Percentiles rank a stretch among this genome's conserved stretches.
phyloP scores from a whole-genome alignment of 2,329 filamentous ascomycete genomes.

The Aspergillus tamarii region DNA sequence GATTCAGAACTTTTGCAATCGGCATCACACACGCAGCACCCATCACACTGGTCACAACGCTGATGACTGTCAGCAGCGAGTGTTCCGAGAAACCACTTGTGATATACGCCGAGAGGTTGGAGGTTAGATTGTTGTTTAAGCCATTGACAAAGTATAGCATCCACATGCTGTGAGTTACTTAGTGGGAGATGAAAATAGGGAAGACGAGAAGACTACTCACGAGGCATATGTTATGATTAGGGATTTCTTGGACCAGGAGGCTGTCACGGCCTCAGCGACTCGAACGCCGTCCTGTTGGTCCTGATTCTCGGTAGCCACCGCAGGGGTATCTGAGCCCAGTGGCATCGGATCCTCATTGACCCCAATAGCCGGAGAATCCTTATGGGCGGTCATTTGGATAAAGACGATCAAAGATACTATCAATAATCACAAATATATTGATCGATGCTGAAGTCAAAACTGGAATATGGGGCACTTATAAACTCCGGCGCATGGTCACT shows the following conservation, averaged over 20 bases:
- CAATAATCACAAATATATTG: too few relatives aligned
- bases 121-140: conserved; percentile 42
- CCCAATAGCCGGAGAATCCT: too few relatives aligned
- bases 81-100: conserved; percentile 57
- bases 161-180: conserved; percentile 41
- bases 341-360: too few relatives aligned
- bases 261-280: conserved; percentile 48
- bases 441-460: too few relatives aligned
- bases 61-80: conserved; percentile 57
- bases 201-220: conserved; percentile 29
- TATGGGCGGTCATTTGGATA: too few relatives aligned
- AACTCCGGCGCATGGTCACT: too few relatives aligned
- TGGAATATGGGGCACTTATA: too few relatives aligned
- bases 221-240: conserved; percentile 43
- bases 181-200: too few relatives aligned
- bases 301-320: too few relatives aligned
- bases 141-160: conserved; percentile 47
- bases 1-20: conserved; percentile 64
- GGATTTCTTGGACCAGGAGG: conserved; percentile 47
- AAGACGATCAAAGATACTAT: too few relatives aligned
- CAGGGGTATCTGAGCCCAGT: too few relatives aligned
- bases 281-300: conserved; percentile 41
- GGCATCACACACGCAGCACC: conserved; percentile 62
- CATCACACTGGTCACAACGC: conserved; percentile 58
- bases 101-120: conserved; percentile 52